phyloP scores from a whole-genome alignment of 1,284 basidiomycete genomes.

The Pterulicium gracile region DNA sequence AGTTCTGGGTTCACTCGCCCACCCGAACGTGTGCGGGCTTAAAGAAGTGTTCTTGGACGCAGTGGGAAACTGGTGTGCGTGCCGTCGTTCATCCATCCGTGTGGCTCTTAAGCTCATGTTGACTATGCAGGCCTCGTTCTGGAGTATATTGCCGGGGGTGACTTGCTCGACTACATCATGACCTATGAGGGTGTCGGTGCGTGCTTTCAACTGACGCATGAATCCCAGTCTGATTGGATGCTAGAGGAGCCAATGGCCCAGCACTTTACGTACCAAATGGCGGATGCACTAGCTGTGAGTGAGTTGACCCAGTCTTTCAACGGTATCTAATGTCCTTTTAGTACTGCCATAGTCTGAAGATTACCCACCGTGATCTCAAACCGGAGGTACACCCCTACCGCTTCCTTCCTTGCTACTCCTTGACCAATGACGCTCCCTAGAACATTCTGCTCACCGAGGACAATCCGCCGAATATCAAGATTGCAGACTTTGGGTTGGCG shows the following conservation, averaged over 20 bases:
- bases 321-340: constrained; percentile 16
- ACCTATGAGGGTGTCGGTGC: constrained; percentile 44
- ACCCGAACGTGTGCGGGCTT: constrained; percentile 32
- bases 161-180: constrained; percentile 78
- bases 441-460: constrained; percentile 68
- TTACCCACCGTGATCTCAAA: constrained; percentile 88
- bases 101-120: constrained; percentile 7
- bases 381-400: constrained; percentile 56
- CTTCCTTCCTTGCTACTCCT: neutral
- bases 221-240: constrained; percentile 6
- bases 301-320: constrained; percentile 1
- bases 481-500: constrained; percentile 90
- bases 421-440: constrained; percentile 18
- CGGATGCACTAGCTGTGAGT: constrained; percentile 56
- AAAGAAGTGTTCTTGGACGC: constrained; percentile 67
- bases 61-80: constrained; percentile 59
- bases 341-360: constrained; percentile 67
- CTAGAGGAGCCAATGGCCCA: constrained; percentile 46
- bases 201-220: constrained; percentile 18
- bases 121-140: constrained; percentile 52
- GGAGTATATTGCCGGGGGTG: constrained; percentile 78
- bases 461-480: constrained; percentile 58
- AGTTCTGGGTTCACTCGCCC: neutral
- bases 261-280: constrained; percentile 66
- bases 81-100: constrained; percentile 2